Base-by-base conservation (phyloP, 306 rosid genomes). In the Pterocarpus santalinus region DNA sequence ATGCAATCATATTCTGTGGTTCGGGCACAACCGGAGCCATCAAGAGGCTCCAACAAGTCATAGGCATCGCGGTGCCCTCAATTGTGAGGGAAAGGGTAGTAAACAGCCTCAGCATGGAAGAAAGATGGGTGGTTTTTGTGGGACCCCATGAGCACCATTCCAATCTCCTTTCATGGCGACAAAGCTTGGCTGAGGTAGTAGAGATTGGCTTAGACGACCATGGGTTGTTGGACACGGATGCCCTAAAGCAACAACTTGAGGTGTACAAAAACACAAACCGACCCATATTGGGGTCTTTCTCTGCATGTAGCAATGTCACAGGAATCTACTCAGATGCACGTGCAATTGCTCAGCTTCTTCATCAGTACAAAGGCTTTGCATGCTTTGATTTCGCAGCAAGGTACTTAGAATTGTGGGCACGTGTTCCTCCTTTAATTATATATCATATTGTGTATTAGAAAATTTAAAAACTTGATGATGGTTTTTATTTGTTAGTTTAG, bases 311-410 rank as follows among this genome's bases (percentile, higher is more conserved):
- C 65, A 92, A 94, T 82, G 97, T 94, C 39, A 91, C 94, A 0
- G 98, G 98, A 73, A 88, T 92, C 22, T 86, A 57, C 85, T 71
- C 97, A 0, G 89, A 94, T 30, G 92, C 97, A 0, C 46, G 88
- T 36, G 88, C 87, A 15, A 89, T 94, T 75, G 92, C 98, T 57
- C 72, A 14, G 51, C 97, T 92, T 79, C 85, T 94, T 79, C 98
- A 92, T 33, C 87, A 77, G 1, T 90, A 89, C 66, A 89, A 90
- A 1, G 98, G 84, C 1, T 89, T 86, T 70, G 95, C 82, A 6
- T 92, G 92, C 89, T 94, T 94, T 62, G 98, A 94, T 85, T 94
- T 90, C 1, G 98, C 97, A 5, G 97, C 97, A 46, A 84, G 98
- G 98, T 89, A 79, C 7, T 4, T 60, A 32, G 39, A 22, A 22